Conservation (phyloP, 2,329 filamentous ascomycete species). For the Microcyclosporella mali region DNA sequence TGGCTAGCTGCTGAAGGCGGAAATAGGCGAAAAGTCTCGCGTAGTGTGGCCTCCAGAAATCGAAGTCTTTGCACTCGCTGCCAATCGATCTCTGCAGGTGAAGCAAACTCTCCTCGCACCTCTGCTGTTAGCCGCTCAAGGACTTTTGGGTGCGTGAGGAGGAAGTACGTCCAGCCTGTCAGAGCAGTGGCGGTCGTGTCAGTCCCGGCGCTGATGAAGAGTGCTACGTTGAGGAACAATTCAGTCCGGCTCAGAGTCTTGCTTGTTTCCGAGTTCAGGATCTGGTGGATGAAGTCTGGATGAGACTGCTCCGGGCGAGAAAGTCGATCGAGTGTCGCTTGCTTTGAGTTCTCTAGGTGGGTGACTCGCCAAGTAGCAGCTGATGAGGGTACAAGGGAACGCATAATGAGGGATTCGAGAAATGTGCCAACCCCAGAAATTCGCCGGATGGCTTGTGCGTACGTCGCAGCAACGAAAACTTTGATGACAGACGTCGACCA, state of each 20-base stretch:
- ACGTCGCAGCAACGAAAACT: not conserved
- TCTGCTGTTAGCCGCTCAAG: slow-evolving; percentile 29
- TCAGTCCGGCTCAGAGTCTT: slow-evolving; percentile 5
- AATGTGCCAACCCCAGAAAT: slow-evolving; percentile 6
- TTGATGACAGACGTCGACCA: slow-evolving; percentile 4
- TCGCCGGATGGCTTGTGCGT: slow-evolving; percentile 1
- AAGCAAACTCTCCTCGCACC: slow-evolving; percentile 29
- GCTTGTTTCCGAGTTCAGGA: slow-evolving; percentile 15
- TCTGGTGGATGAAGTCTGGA: slow-evolving; percentile 16
- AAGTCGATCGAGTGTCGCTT: slow-evolving; percentile 1
- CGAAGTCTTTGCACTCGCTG: slow-evolving; percentile 22
- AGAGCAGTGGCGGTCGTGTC: slow-evolving; percentile 35
- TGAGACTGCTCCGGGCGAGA: not conserved
- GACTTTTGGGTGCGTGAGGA: slow-evolving; percentile 25
- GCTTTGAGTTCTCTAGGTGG: slow-evolving; percentile 1
- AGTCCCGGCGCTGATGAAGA: slow-evolving; percentile 34
- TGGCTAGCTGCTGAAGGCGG: slow-evolving; percentile 7
- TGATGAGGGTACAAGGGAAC: not conserved
- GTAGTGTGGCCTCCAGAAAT: slow-evolving; percentile 7
- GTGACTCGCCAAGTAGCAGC: not conserved
- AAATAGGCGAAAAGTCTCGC: slow-evolving; percentile 9
- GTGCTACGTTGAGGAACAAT: slow-evolving; percentile 12
- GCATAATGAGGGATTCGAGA: not conserved
- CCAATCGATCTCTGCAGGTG: slow-evolving; percentile 32
- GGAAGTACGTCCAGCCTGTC: slow-evolving; percentile 25